Evolutionary conservation across 1,284 basidiomycete genomes (phyloP).

Genomic region (Vanrija pseudolonga): DNA sequence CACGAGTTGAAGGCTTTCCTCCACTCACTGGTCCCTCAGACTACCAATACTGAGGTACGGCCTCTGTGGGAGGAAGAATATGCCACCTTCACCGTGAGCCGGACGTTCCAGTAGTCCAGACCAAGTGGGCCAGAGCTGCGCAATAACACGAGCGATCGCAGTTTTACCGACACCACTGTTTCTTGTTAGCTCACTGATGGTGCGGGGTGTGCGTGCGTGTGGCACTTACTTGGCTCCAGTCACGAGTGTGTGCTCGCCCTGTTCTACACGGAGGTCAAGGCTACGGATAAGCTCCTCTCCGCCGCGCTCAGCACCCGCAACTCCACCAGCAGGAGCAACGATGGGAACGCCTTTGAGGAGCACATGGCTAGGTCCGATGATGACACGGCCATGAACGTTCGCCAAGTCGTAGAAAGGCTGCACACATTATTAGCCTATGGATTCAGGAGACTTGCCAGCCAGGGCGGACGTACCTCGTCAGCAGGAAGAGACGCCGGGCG

Average conservation of each 20-base stretch:
- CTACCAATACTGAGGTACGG: conserved; percentile 86
- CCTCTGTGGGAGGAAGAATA: conserved; percentile 88
- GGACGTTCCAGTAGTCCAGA: conserved; percentile 52
- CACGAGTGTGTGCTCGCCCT: conserved; percentile 88
- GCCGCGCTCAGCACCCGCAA: conserved; percentile 54
- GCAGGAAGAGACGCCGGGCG: conserved; percentile 26
- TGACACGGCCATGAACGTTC: conserved; percentile 49
- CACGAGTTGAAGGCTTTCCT: conserved; percentile 1
- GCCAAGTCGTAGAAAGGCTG: conserved; percentile 52
- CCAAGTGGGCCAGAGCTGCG: conserved; percentile 74
- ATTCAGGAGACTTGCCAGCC: background rate
- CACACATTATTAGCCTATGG: conserved; percentile 27
- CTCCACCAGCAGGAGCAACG: conserved; percentile 59
- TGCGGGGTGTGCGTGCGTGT: too few species aligned
- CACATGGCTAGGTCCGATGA: conserved; percentile 52
- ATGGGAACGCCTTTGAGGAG: conserved; percentile 70
- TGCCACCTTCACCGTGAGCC: conserved; percentile 52
- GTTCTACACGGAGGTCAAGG: conserved; percentile 65
- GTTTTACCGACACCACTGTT: conserved; percentile 88
- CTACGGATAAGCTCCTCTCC: conserved; percentile 67
- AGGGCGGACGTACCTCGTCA: conserved; percentile 23
- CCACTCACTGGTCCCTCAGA: conserved; percentile 73
- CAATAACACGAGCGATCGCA: conserved; percentile 82
- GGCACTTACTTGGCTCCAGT: conserved; percentile 65
- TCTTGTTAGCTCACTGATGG: conserved; percentile 1